Base-by-base conservation (phyloP, 2,329 filamentous ascomycete genomes). In the Ascochyta viciae-villosae region DNA sequence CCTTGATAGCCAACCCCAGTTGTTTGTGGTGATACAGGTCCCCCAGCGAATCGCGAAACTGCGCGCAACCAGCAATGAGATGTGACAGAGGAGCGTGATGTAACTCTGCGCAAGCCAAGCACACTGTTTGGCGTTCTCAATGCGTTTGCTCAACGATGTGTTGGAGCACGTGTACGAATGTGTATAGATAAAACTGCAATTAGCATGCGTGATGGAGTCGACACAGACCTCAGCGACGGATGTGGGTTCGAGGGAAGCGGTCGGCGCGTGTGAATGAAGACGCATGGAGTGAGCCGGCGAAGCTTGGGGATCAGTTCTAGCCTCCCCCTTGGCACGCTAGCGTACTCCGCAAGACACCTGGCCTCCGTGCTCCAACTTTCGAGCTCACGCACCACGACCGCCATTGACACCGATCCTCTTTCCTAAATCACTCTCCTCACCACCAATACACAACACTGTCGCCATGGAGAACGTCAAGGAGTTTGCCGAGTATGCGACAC, bases 391-490 rank as follows among this genome's bases (percentile, higher is more conserved):
- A 50, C 46, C 55, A 57, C 52, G 47, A 46, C 47, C 24, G 24
- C 56, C 54, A 58, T 58, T 53, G 57, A 52, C 50, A 37, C 54
- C 33, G 50, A 53, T 42, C 34, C 19, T 35, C 27, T 26, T 24
- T 22, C 37, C 44, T 49, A 9, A 40, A 46, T 12, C 45, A 22
- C 40, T 23, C 39, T 39, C 29, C 33, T 24, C 37, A 35, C 13
- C 35, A 16, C 19, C 24, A 38, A 40, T 48, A 38, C 53, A 53
- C 44, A 57, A 24, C 19, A 19, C 50, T 56, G 46, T 67, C 73
- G 87, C 87, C 85, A 83, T 86, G 76, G 88, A 89, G 74, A 83
- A 88, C 75, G 76, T 90, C 68, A 86, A 89, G 76, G 87, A 90
- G 73, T 79, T 91, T 69, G 83, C 89, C 73, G 88, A 91, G 72